Base-by-base conservation (phyloP, 202 grass and related monocot genomes). In the Digitaria exilis region DNA sequence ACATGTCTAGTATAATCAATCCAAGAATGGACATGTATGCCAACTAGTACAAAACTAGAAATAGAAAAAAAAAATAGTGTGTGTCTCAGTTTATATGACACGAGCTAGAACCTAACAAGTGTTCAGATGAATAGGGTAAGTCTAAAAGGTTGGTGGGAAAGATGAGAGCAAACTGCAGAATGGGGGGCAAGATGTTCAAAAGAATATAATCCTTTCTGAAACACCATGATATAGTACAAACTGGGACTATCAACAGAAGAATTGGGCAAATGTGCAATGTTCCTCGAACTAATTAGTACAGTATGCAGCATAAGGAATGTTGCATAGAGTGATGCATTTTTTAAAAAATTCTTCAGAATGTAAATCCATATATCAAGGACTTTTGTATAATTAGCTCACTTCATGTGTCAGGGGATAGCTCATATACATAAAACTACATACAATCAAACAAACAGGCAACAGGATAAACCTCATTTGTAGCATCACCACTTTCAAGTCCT, bases 391-490 rank as follows among this genome's bases (percentile, higher is more conserved):
- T 5, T 71, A 65, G 3, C 13, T 35, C 42, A 41, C 22, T 73
- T 77, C 31, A 24, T 56, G 0, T 71, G 58, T 65, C 46, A 2
- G 14, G 41, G 65, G 3, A 67, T 52, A 69, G 62, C 75, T 44
- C 44, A 69, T 26, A 75, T 21, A 46, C 14, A 79, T 70, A 39
- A 37, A 68, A 78, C 21, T 26, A 56, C 51, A 51, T 15, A 6
- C 43, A 81, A 68, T 50, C 50, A 66, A 72, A 82, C 68, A 79
- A 15, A 80, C 51, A 55, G 43, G 69, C 52, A 75, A 24, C 1
- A 8, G 11, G 49, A 35, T 54, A 83, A 31, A 89, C 88, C 88
- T 90, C 88, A 68, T 75, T 58, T 76, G 84, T 87, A 75, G 80
- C 76, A 71, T 80, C 52, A 29, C 35, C 75, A 76, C 84, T 88